phyloP scores from a whole-genome alignment of 495 filamentous ascomycete genomes.

The Elaphomyces granulatus region DNA sequence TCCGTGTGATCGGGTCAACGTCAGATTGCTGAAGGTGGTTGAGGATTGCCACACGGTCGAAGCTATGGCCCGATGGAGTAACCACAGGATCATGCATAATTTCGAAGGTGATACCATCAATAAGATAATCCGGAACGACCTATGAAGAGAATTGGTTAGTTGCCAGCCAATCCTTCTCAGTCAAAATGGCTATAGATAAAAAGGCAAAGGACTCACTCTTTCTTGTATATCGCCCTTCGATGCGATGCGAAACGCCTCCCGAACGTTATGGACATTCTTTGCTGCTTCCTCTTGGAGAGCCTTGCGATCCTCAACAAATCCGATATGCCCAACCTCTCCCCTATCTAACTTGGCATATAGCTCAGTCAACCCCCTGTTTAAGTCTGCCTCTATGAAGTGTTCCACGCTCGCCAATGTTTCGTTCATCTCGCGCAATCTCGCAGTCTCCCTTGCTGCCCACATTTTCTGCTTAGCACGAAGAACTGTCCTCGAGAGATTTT shows the following conservation, averaged over 20 bases:
- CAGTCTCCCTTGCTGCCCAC: conserved; percentile 34
- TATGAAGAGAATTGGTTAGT: conserved; percentile 11
- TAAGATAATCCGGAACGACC: conserved; percentile 71
- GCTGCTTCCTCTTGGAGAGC: conserved; percentile 32
- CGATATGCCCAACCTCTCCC: conserved; percentile 33
- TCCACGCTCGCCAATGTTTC: conserved; percentile 35
- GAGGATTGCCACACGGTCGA: conserved; percentile 74
- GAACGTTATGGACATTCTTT: conserved; percentile 35
- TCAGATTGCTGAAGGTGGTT: conserved; percentile 66
- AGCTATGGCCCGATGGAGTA: conserved; percentile 76
- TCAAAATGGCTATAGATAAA: background rate
- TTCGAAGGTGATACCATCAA: conserved; percentile 82
- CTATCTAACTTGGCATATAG: conserved; percentile 27
- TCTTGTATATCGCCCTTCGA: conserved; percentile 45
- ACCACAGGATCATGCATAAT: conserved; percentile 90
- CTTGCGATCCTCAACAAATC: conserved; percentile 27
- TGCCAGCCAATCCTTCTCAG: conserved; percentile 1
- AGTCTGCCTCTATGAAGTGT: conserved; percentile 32
- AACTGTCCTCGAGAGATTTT: conserved; percentile 50
- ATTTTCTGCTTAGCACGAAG: conserved; percentile 63
- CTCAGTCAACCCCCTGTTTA: conserved; percentile 41
- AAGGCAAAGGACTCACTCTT: conserved; percentile 28
- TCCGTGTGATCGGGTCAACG: conserved; percentile 72
- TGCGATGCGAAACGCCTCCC: conserved; percentile 32
- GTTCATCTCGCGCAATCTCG: conserved; percentile 32